phyloP scores from a whole-genome alignment of 139 green algal species.

The Chlamydomonas incerta region DNA sequence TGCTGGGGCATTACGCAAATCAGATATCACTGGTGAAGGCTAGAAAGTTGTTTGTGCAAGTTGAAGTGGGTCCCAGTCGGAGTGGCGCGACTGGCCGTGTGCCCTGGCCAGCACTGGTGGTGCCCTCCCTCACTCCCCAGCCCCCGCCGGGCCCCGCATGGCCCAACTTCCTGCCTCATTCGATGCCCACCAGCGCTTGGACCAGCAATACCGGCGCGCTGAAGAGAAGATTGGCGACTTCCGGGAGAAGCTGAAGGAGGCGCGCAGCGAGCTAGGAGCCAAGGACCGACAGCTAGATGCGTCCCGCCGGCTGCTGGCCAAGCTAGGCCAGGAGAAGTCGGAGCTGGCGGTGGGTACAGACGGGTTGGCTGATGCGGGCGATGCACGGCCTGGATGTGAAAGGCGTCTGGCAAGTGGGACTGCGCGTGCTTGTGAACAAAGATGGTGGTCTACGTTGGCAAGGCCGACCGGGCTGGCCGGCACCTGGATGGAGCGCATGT shows the following conservation, averaged over 20 bases:
- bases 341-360: constrained; percentile 13
- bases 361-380: too few relatives aligned
- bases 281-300: constrained; percentile 33
- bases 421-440: too few relatives aligned
- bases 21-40: too few relatives aligned
- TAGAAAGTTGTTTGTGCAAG: too few relatives aligned
- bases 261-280: background rate
- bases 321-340: background rate
- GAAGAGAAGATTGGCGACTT: constrained; percentile 21
- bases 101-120: background rate
- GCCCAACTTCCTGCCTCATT: too few relatives aligned
- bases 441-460: too few relatives aligned
- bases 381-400: background rate
- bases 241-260: constrained; percentile 9
- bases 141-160: too few relatives aligned
- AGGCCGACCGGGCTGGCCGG: too few relatives aligned
- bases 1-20: too few relatives aligned
- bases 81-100: too few relatives aligned
- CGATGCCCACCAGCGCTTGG: constrained; percentile 14
- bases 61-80: too few relatives aligned
- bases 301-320: background rate
- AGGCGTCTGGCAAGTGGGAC: background rate
- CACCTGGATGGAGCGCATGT: background rate
- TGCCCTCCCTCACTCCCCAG: too few relatives aligned
- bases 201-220: background rate